A percentile compares a stretch with the other conserved stretches of the same genome.
These are phyloP conservation scores for Malbranchea zuffiana DNA, from an alignment of 2,329 filamentous ascomycete species.

Conservation along the genomic window DNA sequence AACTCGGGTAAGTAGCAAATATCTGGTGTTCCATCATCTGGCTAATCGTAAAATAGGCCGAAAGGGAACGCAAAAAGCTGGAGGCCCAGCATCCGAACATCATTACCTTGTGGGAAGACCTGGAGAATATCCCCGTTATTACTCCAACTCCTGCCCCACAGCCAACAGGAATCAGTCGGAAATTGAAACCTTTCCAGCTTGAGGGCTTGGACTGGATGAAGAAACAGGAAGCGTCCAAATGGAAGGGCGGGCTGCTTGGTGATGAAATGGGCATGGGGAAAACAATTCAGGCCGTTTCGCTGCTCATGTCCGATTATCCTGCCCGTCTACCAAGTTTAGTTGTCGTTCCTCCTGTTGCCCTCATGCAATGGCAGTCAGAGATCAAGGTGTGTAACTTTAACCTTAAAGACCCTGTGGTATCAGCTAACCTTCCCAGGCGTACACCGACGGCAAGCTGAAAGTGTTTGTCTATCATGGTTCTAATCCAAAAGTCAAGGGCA, in stretches of 20 bases:
- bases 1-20: no score
- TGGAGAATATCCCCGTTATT: conserved; percentile 58
- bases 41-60: conserved; percentile 24
- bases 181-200: conserved; percentile 84
- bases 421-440: conserved; percentile 27
- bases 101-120: conserved; percentile 69
- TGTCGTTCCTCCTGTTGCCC: conserved; percentile 78
- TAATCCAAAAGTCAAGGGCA: conserved; percentile 68
- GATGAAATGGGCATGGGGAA: conserved; percentile 99
- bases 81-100: conserved; percentile 69
- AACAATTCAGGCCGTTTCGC: conserved; percentile 92
- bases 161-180: conserved; percentile 65
- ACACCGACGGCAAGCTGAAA: conserved; percentile 81
- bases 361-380: conserved; percentile 90
- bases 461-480: conserved; percentile 86
- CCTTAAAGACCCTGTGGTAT: conserved; percentile 3
- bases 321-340: conserved; percentile 73
- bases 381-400: conserved; percentile 47
- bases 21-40: no score
- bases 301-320: conserved; percentile 96
- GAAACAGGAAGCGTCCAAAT: conserved; percentile 72
- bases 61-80: conserved; percentile 54
- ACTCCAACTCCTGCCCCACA: conserved; percentile 55
- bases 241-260: conserved; percentile 80
- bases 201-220: conserved; percentile 93